A percentile compares a stretch with the other conserved stretches of the same genome.
Evolutionary conservation across 2,329 filamentous ascomycete species (phyloP).

Genomic region (Fusarium azukiicola): DNA sequence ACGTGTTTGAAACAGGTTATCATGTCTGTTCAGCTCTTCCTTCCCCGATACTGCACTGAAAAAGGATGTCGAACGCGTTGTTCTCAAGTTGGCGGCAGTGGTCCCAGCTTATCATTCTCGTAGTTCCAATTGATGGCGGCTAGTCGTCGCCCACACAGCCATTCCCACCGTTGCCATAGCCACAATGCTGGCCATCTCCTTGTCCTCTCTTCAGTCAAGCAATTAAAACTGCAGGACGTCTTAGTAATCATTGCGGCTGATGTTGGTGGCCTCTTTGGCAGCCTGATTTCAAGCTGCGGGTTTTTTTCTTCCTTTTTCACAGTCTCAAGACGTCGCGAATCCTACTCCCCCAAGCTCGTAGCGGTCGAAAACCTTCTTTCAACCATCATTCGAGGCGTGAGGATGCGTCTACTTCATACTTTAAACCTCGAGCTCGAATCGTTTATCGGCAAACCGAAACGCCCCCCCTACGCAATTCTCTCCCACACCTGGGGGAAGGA

Average conservation of each 20-base stretch:
- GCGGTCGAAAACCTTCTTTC: not conserved
- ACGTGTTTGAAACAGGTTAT: no score
- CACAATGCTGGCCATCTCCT: not conserved
- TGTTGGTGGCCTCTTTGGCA: not conserved
- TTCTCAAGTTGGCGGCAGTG: not conserved
- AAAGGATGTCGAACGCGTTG: not conserved
- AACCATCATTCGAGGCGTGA: not conserved
- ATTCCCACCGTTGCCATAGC: not conserved
- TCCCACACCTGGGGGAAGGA: conserved; percentile 1
- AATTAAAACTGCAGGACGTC: not conserved
- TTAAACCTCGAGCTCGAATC: not conserved
- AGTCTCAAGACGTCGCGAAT: not conserved
- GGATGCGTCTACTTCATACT: not conserved
- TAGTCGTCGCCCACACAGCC: not conserved
- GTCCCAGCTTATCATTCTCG: not conserved
- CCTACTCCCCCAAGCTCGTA: no score
- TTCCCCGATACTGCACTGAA: no score
- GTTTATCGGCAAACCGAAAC: not conserved
- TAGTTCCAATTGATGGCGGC: not conserved
- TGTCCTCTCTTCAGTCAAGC: not conserved
- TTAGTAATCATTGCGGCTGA: not conserved
- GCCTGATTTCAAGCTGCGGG: not conserved
- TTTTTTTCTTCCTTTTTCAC: not conserved
- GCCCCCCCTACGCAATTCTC: not conserved
- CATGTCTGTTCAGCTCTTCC: no score